Evolutionary conservation across 192 early-diverging fungal genomes (phyloP), one percentile per base, ranked within the genome.

Genomic region (Phycomyces nitens): DNA sequence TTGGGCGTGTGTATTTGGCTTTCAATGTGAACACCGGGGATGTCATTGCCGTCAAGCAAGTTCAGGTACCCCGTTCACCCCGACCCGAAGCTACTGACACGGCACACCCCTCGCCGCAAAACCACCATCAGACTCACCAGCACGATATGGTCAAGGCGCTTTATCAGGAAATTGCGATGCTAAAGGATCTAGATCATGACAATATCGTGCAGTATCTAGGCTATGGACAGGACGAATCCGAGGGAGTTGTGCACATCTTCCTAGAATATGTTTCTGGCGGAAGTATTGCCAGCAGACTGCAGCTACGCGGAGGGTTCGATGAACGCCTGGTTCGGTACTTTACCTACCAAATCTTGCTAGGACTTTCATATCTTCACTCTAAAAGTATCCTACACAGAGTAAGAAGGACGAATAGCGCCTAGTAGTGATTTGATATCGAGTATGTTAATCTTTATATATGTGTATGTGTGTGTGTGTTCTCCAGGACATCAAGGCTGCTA

Each of bases 221-320:
- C 9, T 87, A 84, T 60, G 76, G 64, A 12, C 77, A 49, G 7
- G 66, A 75, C 20, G 57, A 66, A 23, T 6, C 27, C 1, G 81
- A 83, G 8, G 77, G 76, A 9, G 73, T 84, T 8, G 85, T 96
- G 70, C 98, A 97, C 79, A 94, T 99, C 65, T 98, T 98, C 70
- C 76, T 99, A 56, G 96, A 99, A 78, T 99, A 99, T 75, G 94
- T 99, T 53, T 86, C 92, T 10, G 97, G 97, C 60, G 97, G 97
- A 22, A 89, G 87, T 11, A 89, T 99, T 57, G 82, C 93, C 20
- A 88, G 82, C 40, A 75, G 91, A 56, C 74, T 98, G 52, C 82
- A 87, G 70, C 79, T 86, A 49, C 81, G 88, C 64, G 89, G 92
- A 14, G 82, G 85, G 27, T 82, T 92, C 75, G 83, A 85, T 15